Evolutionary conservation across 345 rosid species (phyloP), one percentile per base, ranked within the genome.

Genomic region (Excoecaria cochinchinensis): DNA sequence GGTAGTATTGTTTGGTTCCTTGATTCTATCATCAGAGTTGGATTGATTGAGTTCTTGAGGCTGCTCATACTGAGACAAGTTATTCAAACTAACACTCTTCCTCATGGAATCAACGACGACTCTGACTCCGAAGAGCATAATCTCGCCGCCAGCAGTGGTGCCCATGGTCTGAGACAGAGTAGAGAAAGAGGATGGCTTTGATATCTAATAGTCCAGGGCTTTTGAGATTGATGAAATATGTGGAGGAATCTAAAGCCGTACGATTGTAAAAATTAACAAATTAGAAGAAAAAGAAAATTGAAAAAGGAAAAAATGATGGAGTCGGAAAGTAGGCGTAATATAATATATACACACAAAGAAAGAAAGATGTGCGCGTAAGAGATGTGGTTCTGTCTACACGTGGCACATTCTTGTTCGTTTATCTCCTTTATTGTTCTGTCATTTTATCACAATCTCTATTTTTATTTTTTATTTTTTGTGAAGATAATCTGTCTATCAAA

Each of bases 71-170:
- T 95, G 87, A 39, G 97, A 89, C 68, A 95, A 81, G 71, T 95
- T 87, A 83, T 91, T 92, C 85, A 95, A 82, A 75, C 97, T 92
- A 22, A 95, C 99, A 61, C 92, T 82, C 82, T 92, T 95, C 84
- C 99, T 95, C 86, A 95, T 88, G 51, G 95, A 87, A 82, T 95
- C 99, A 76, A 95, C 95, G 46, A 95, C 92, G 73, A 95, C 89
- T 71, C 94, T 86, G 12, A 95, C 95, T 0, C 97, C 99, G 52
- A 95, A 95, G 77, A 95, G 85, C 97, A 91, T 89, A 73, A 95
- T 80, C 90, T 91, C 99, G 40, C 82, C 81, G 44, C 82, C 52
- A n/a, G 39, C 79, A 9, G 69, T 72, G 47, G 65, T 82, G 59
- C 62, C 85, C 14, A 84, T 61, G 39, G 81, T 67, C 38, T 80